Evolutionary conservation across 805 yeast species (phyloP).

Genomic region (Lachancea sp.): DNA sequence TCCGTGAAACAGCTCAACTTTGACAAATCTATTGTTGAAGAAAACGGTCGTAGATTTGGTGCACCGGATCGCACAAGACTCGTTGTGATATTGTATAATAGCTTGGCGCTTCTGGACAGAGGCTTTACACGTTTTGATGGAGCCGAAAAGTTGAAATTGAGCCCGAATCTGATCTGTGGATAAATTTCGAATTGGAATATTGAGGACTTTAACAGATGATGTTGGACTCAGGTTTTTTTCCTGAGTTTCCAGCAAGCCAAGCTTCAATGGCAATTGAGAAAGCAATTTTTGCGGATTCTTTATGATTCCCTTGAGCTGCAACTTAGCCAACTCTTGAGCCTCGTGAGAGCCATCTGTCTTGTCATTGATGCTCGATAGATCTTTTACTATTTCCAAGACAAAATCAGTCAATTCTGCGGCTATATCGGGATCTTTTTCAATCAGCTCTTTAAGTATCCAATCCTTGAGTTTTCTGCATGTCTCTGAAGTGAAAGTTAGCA

Average conservation of each 20-base stretch:
- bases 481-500: background rate
- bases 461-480: background rate
- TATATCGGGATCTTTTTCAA: background rate
- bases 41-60: conserved; percentile 9
- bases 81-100: conserved; percentile 7
- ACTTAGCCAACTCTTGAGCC: background rate
- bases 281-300: background rate
- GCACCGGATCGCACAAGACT: conserved; percentile 10
- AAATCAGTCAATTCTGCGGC: background rate
- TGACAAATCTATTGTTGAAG: conserved; percentile 13
- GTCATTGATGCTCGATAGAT: background rate
- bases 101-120: conserved; percentile 5
- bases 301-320: conserved; percentile 4
- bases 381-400: background rate
- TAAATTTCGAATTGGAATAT: conserved; percentile 5
- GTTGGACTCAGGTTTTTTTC: background rate
- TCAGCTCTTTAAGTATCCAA: background rate
- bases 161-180: background rate
- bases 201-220: conserved; percentile 1
- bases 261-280: background rate
- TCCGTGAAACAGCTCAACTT: conserved; percentile 5
- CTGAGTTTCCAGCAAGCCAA: background rate
- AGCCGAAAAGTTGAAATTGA: conserved; percentile 11
- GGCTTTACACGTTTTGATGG: conserved; percentile 4
- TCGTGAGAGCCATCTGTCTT: background rate